Evolutionary conservation across 2,329 filamentous ascomycete species (phyloP), one percentile per base, ranked within the genome.

Genomic region (Fusarium gaditjirri): DNA sequence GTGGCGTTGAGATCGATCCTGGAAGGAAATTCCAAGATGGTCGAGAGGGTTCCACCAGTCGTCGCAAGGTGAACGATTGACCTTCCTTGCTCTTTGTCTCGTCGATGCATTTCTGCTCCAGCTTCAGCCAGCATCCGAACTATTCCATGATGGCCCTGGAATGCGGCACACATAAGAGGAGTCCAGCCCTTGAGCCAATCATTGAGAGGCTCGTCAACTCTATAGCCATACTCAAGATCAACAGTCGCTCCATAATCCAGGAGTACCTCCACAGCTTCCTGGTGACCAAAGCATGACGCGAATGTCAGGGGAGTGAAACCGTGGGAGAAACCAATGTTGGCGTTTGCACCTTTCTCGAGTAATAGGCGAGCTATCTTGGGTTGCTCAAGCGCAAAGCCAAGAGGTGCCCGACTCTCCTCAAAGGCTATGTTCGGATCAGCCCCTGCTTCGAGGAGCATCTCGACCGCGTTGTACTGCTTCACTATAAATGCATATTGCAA

Each of bases 401-500:
- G 7, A 2, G 44, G 27, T 1, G 44, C 3, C 14, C 4, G 21
- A 5, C n/a, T 12, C 4, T 31, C 21, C 8, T 31, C 6, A 0
- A 17, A 31, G 21, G 10, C 3, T 5, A 8, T 4, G 3, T 64
- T 33, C 2, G 35, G 10, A n/a, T 57, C 23, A 25, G 59, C 59
- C 0, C 50, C 50, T 11, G 19, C 31, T 23, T 57, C 43, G 0
- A 65, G 6, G 3, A 64, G 25, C 4, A 39, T 38, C 3, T 62
- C 10, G 31, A 38, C 35, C 6, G 33, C 16, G 0, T 25, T 25
- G 2, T 8, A 2, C 0, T 52, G 14, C 5, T 27, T 17, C 19
- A 14, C 2, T 1, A 16, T 0, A 0, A 27, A n/a, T 5, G 55
- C 21, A 21, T 29, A 39, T 13, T 23, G 31, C 0, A 58, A 31